Percentiles rank a stretch among this genome's conserved stretches.
Evolutionary conservation across 805 yeast species (phyloP).

Genomic region (Lipomyces yamanashiensis): DNA sequence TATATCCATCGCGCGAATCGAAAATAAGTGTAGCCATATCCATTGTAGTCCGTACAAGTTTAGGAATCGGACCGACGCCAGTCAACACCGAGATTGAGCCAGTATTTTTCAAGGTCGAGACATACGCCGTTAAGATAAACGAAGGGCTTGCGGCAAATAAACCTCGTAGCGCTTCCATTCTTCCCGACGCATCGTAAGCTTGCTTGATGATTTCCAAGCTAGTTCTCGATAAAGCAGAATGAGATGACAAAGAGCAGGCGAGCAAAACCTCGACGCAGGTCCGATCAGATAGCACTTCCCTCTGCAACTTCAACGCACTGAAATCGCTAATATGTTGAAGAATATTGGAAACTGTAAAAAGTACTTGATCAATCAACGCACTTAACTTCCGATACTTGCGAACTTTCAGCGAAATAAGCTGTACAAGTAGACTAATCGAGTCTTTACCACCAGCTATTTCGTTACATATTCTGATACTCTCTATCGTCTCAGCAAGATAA

Average conservation of each 20-base stretch:
- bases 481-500: conserved; percentile 27
- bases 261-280: conserved; percentile 49
- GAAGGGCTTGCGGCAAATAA: conserved; percentile 54
- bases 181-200: conserved; percentile 76
- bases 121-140: conserved; percentile 56
- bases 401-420: conserved; percentile 15
- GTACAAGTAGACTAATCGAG: not conserved
- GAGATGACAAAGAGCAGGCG: conserved; percentile 73
- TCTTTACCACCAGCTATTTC: conserved; percentile 33
- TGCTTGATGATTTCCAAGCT: conserved; percentile 75
- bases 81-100: conserved; percentile 45
- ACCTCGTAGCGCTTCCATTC: conserved; percentile 72
- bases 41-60: conserved; percentile 72
- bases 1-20: conserved; percentile 68
- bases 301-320: conserved; percentile 28
- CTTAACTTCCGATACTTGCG: conserved; percentile 13
- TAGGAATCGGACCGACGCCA: conserved; percentile 73
- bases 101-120: conserved; percentile 52
- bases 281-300: conserved; percentile 10
- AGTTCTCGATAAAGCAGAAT: conserved; percentile 61
- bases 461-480: conserved; percentile 41
- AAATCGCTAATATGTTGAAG: conserved; percentile 30
- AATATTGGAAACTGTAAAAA: conserved; percentile 14
- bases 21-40: conserved; percentile 68
- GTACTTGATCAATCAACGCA: conserved; percentile 8